Conservation (phyloP, 768 basidiomycete genomes). For the Trametes gibbosa region DNA sequence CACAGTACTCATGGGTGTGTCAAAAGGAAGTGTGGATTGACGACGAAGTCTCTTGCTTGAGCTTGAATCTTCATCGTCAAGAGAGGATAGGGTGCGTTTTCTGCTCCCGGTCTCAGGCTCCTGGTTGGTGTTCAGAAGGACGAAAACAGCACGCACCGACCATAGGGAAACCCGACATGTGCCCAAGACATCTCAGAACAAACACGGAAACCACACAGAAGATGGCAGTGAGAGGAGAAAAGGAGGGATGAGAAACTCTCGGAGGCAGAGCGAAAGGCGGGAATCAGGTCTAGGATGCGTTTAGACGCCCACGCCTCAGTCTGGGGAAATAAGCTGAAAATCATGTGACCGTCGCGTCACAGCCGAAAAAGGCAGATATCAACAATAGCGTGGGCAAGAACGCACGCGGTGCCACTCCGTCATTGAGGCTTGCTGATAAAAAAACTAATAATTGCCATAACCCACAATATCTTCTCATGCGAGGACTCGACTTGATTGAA, state of each 20-base stretch:
- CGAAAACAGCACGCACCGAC: background rate
- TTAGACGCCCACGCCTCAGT: background rate
- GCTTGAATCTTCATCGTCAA: constrained; percentile 1
- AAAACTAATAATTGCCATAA: background rate
- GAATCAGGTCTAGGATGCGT: background rate
- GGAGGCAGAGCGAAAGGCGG: constrained; percentile 5
- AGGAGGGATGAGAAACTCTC: constrained; percentile 5
- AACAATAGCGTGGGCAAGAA: constrained; percentile 10
- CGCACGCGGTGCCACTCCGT: background rate
- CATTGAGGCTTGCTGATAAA: background rate
- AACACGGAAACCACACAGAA: background rate
- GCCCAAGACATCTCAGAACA: background rate
- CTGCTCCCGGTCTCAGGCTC: constrained; percentile 5
- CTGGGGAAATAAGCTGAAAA: background rate
- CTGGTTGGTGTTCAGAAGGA: background rate
- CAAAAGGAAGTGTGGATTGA: constrained; percentile 2
- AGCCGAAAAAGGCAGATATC: constrained; percentile 2
- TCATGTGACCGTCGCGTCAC: constrained; percentile 12
- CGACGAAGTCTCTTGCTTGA: constrained; percentile 10
- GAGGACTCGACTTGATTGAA: background rate
- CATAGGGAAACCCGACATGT: background rate
- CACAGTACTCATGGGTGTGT: constrained; percentile 6
- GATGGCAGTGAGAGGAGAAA: background rate
- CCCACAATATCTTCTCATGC: background rate
- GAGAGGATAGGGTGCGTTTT: constrained; percentile 9